Evolutionary conservation across 441 rosid species (phyloP).

Genomic region (Adansonia rubrostipa): DNA sequence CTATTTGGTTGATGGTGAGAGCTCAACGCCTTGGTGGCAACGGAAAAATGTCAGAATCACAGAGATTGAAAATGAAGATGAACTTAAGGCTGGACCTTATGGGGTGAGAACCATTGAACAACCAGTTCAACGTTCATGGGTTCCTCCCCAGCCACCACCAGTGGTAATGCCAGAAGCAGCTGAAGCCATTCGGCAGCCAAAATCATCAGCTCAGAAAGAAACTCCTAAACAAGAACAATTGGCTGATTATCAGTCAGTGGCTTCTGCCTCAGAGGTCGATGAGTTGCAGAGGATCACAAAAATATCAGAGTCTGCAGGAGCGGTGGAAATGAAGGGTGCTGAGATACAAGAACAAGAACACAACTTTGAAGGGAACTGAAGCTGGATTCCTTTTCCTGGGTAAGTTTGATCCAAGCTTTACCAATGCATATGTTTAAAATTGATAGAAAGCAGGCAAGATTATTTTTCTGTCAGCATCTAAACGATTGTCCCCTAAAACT

Average conservation of each 20-base stretch:
- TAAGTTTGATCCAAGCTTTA: constrained; percentile 3
- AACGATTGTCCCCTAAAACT: no score
- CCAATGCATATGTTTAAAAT: background rate
- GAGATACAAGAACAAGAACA: constrained; percentile 61
- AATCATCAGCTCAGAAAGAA: constrained; percentile 53
- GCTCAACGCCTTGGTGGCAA: constrained; percentile 72
- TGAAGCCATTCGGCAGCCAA: constrained; percentile 86
- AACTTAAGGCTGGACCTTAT: constrained; percentile 39
- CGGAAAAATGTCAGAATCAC: constrained; percentile 62
- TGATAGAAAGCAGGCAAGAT: background rate
- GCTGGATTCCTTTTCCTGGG: constrained; percentile 3
- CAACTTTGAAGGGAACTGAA: constrained; percentile 39
- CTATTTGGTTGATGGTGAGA: constrained; percentile 47
- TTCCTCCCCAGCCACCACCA: constrained; percentile 94
- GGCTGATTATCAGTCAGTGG: constrained; percentile 45
- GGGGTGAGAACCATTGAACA: constrained; percentile 47
- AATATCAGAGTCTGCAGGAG: constrained; percentile 65
- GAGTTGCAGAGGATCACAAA: constrained; percentile 76
- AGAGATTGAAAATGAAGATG: constrained; percentile 63
- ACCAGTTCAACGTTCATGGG: constrained; percentile 71
- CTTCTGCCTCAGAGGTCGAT: constrained; percentile 44
- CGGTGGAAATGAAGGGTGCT: constrained; percentile 40
- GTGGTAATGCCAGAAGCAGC: constrained; percentile 91
- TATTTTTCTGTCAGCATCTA: background rate
- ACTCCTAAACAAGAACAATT: constrained; percentile 55